A percentile compares a stretch with the other conserved stretches of the same genome.
phyloP scores from a whole-genome alignment of 179 eudicot species.

The Pouteria campechiana region DNA sequence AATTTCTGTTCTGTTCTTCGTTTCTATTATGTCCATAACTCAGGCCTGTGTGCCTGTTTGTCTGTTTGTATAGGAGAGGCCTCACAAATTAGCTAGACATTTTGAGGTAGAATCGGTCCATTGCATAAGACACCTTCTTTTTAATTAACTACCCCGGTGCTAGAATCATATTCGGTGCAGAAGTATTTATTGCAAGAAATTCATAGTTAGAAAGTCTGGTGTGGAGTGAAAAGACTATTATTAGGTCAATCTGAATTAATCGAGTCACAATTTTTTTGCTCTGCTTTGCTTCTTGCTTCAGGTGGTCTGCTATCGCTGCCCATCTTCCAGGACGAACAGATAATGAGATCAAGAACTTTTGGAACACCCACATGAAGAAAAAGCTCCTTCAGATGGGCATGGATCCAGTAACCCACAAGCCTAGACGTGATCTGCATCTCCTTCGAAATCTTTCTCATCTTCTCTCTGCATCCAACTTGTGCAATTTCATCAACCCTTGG shows the following conservation, averaged over 20 bases:
- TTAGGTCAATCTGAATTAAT: too few relatives aligned
- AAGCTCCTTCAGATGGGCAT: slow-evolving; percentile 58
- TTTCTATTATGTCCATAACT: background rate
- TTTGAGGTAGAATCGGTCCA: too few relatives aligned
- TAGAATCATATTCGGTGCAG: too few relatives aligned
- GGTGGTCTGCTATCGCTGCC: slow-evolving; percentile 71
- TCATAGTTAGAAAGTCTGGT: too few relatives aligned
- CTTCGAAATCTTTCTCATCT: slow-evolving; percentile 42
- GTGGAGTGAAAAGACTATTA: too few relatives aligned
- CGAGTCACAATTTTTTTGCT: too few relatives aligned
- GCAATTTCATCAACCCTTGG: slow-evolving; percentile 24
- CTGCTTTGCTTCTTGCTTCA: background rate
- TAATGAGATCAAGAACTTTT: slow-evolving; percentile 52
- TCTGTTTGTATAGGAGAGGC: too few relatives aligned
- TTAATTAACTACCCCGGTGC: too few relatives aligned
- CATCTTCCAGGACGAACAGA: slow-evolving; percentile 60
- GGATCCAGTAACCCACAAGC: slow-evolving; percentile 61
- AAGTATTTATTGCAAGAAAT: too few relatives aligned
- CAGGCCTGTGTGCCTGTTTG: background rate
- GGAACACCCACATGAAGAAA: slow-evolving; percentile 53
- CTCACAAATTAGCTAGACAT: too few relatives aligned
- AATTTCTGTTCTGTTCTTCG: background rate
- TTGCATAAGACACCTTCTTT: too few relatives aligned
- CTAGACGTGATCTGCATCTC: slow-evolving; percentile 44
- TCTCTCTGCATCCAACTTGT: slow-evolving; percentile 20